These are phyloP conservation scores for Arthrobotrys sphaeroides DNA, from an alignment of 2,329 filamentous ascomycete species.

Conservation along the genomic window DNA sequence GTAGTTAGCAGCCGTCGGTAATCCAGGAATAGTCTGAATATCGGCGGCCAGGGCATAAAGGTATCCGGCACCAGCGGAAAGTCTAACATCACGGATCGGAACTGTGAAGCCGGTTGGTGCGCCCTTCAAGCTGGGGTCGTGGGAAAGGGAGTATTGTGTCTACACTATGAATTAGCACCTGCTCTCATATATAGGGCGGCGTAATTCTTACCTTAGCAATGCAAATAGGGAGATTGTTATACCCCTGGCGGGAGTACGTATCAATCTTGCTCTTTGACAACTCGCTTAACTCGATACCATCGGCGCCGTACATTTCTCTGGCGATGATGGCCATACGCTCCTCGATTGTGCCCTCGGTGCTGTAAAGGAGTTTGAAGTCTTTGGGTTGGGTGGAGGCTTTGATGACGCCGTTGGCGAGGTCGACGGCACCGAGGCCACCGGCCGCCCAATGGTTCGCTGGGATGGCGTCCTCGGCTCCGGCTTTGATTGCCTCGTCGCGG, in stretches of 20 bases:
- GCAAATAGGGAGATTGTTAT: conserved; percentile 91
- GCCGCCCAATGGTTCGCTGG: conserved; percentile 96
- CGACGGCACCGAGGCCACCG: conserved; percentile 87
- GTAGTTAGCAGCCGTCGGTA: conserved; percentile 50
- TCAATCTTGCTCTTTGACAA: conserved; percentile 96
- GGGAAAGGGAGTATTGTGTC: conserved; percentile 95
- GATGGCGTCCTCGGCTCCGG: conserved; percentile 92
- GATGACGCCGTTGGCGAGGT: conserved; percentile 87
- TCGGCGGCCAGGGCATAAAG: conserved; percentile 95
- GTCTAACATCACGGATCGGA: conserved; percentile 89
- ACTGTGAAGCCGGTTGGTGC: conserved; percentile 94
- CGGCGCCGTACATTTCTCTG: conserved; percentile 92
- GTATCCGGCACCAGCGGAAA: conserved; percentile 94
- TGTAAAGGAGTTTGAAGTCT: conserved; percentile 88
- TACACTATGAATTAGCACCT: conserved; percentile 15
- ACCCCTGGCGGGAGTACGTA: conserved; percentile 89
- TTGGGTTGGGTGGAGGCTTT: conserved; percentile 83
- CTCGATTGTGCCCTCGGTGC: conserved; percentile 79
- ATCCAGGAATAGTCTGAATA: conserved; percentile 92
- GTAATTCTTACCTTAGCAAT: conserved; percentile 73
- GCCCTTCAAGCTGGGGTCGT: conserved; percentile 92
- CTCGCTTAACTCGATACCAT: conserved; percentile 89
- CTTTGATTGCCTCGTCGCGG: conserved; percentile 87
- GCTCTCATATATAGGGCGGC: background rate
- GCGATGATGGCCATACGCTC: conserved; percentile 91